Conservation (phyloP, 257 asterid genomes). For the Buddleja alternifolia region DNA sequence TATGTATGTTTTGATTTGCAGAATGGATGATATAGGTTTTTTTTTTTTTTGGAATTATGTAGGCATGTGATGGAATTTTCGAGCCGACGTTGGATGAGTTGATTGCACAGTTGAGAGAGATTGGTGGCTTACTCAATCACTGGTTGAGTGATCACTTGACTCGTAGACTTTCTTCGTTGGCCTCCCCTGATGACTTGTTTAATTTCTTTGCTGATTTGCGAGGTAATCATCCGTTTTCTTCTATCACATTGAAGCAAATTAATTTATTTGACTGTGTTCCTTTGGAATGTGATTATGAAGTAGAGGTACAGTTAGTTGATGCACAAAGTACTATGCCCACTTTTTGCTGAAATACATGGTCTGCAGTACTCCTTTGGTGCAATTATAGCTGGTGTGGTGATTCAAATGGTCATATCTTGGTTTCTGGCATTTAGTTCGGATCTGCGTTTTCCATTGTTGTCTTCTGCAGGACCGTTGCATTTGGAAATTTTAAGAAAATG, state of each 20-base stretch:
- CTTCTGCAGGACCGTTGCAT: neutral
- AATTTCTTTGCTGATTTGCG: slow-evolving; percentile 79
- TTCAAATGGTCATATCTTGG: slow-evolving; percentile 2
- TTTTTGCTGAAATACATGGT: neutral
- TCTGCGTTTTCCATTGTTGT: neutral
- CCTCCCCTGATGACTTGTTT: slow-evolving; percentile 86
- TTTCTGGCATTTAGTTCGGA: neutral
- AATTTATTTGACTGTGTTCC: neutral
- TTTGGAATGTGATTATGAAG: neutral
- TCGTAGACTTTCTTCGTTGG: slow-evolving; percentile 58
- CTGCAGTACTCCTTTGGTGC: neutral
- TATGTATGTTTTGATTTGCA: neutral
- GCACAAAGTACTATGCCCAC: neutral
- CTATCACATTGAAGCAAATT: neutral
- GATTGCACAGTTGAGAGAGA: slow-evolving; percentile 57
- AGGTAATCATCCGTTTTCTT: slow-evolving; percentile 41
- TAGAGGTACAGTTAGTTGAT: slow-evolving; percentile 1
- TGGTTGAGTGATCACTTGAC: slow-evolving; percentile 77
- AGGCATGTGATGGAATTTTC: slow-evolving; percentile 76
- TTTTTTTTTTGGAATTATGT: slow-evolving; percentile 28
- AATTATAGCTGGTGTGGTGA: neutral
- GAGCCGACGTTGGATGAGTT: slow-evolving; percentile 84
- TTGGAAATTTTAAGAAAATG: slow-evolving; percentile 6
- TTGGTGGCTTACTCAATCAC: slow-evolving; percentile 61
- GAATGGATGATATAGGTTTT: slow-evolving; percentile 5